Conservation (phyloP, 345 rosid genomes). For the Aquilaria malaccensis region DNA sequence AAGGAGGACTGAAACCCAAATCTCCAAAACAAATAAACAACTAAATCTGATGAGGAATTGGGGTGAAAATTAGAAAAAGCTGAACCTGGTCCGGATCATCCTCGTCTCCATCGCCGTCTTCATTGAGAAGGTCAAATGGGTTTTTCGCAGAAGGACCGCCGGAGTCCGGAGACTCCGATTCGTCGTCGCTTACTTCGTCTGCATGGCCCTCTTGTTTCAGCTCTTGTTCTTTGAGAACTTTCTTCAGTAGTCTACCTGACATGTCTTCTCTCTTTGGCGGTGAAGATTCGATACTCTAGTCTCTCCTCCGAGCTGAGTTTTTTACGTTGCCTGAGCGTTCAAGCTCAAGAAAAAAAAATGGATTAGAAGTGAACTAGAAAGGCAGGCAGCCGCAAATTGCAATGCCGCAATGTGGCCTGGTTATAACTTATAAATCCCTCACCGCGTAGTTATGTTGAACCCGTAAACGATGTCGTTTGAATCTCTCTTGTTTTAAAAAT, state of each 20-base stretch:
- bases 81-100: constrained; percentile 25
- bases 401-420: no score
- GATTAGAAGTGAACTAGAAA: no score
- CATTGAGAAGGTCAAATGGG: constrained; percentile 77
- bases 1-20: background rate
- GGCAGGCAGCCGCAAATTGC: no score
- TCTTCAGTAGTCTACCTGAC: constrained; percentile 78
- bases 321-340: no score
- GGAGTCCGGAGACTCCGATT: constrained; percentile 31
- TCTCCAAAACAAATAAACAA: background rate
- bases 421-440: no score
- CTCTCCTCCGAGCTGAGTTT: no score
- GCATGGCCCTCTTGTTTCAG: constrained; percentile 19
- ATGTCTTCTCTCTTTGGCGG: constrained; percentile 12
- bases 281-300: background rate
- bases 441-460: no score
- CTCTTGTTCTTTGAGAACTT: constrained; percentile 70
- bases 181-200: constrained; percentile 21
- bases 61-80: background rate
- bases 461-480: no score
- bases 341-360: no score
- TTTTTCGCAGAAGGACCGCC: constrained; percentile 35
- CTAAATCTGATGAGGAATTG: constrained; percentile 23
- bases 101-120: constrained; percentile 27
- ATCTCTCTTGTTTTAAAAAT: no score